Evolutionary conservation across 1,284 basidiomycete genomes (phyloP).

Genomic region (Leccinum laetum): DNA sequence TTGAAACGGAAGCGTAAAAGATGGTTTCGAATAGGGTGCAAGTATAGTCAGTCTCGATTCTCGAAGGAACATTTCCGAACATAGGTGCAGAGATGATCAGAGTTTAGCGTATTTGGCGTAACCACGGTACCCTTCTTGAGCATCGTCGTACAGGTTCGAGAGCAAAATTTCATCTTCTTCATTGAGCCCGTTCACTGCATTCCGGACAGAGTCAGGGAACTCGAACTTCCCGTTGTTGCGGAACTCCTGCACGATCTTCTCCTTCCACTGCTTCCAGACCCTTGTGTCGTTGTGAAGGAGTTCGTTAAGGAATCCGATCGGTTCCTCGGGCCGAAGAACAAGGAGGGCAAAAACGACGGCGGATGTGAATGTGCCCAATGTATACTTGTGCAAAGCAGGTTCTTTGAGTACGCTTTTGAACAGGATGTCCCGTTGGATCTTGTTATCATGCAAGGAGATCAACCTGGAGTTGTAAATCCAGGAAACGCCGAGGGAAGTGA

Average conservation of each 20-base stretch:
- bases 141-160: not conserved
- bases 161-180: not conserved
- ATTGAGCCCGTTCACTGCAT: not conserved
- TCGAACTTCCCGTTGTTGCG: not conserved
- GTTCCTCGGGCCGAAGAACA: constrained; percentile 25
- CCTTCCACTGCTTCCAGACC: constrained; percentile 32
- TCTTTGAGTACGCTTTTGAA: constrained; percentile 24
- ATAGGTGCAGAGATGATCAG: too few species aligned
- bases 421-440: constrained; percentile 27
- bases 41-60: too few species aligned
- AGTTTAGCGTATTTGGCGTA: not conserved
- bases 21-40: too few species aligned
- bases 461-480: constrained; percentile 25
- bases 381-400: constrained; percentile 28
- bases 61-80: too few species aligned
- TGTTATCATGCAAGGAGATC: constrained; percentile 31
- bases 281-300: constrained; percentile 32
- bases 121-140: not conserved
- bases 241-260: constrained; percentile 9
- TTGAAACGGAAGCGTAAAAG: too few species aligned
- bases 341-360: constrained; percentile 32
- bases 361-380: constrained; percentile 30
- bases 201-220: too few species aligned
- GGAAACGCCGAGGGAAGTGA: constrained; percentile 28
- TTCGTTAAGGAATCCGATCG: constrained; percentile 25